phyloP scores from a whole-genome alignment of 306 rosid species.

The Betula pendula region DNA sequence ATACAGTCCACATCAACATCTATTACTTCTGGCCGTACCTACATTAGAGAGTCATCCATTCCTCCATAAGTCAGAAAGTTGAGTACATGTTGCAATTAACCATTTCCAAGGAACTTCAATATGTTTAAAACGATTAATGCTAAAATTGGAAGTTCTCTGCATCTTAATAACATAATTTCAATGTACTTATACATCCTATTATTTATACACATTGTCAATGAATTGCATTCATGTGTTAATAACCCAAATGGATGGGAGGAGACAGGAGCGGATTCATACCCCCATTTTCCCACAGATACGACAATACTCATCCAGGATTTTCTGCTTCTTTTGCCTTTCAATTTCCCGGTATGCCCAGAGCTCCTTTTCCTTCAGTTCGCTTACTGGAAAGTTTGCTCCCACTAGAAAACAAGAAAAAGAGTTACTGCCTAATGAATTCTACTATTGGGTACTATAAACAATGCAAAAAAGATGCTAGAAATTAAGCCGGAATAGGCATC shows the following conservation, averaged over 20 bases:
- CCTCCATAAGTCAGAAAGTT: slow-evolving; percentile 6
- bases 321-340: slow-evolving; percentile 40
- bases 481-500: neutral
- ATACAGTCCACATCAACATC: slow-evolving; percentile 58
- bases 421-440: neutral
- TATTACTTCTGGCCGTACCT: slow-evolving; percentile 58
- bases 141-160: slow-evolving; percentile 7
- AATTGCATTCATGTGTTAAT: neutral
- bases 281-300: slow-evolving; percentile 47
- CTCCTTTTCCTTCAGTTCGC: slow-evolving; percentile 27
- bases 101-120: slow-evolving; percentile 9
- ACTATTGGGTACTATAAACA: neutral
- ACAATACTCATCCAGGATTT: slow-evolving; percentile 56
- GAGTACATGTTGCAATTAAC: slow-evolving; percentile 3
- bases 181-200: neutral
- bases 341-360: slow-evolving; percentile 36
- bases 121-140: neutral
- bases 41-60: slow-evolving; percentile 23
- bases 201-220: neutral
- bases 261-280: slow-evolving; percentile 39
- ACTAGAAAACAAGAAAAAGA: neutral
- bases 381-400: slow-evolving; percentile 35
- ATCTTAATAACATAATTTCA: neutral
- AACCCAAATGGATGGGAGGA: slow-evolving; percentile 4
- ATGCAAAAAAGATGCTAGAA: neutral